These are phyloP conservation scores for Triadica sebifera DNA, from an alignment of 345 rosid species.

Conservation along the genomic window DNA sequence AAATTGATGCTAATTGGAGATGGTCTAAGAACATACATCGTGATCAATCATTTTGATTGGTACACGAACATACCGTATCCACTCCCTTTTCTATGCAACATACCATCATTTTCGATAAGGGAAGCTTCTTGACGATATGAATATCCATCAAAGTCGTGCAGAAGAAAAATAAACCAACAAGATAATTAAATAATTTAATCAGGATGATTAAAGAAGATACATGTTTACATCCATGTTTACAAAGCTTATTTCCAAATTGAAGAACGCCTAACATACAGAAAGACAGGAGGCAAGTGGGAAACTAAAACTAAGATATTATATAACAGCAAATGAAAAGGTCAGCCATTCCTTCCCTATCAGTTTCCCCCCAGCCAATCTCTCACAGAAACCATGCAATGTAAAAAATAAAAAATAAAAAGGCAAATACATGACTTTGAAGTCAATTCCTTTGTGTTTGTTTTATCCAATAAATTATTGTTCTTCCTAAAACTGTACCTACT, in stretches of 20 bases:
- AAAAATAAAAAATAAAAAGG: not conserved
- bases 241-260: slow-evolving; percentile 8
- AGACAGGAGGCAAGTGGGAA: slow-evolving; percentile 9
- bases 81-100: too few species aligned
- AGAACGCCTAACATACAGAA: slow-evolving; percentile 3
- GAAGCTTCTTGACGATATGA: not conserved
- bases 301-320: slow-evolving; percentile 4
- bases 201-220: not conserved
- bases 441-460: slow-evolving; percentile 6
- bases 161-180: too few species aligned
- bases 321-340: not conserved
- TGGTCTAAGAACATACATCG: too few species aligned
- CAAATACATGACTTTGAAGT: slow-evolving; percentile 12
- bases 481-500: slow-evolving; percentile 18
- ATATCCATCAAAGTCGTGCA: not conserved
- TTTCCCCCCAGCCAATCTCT: slow-evolving; percentile 12
- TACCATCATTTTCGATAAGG: not conserved
- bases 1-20: too few species aligned
- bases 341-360: not conserved
- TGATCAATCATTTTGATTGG: too few species aligned
- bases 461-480: slow-evolving; percentile 6
- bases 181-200: not conserved
- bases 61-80: too few species aligned
- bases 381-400: slow-evolving; percentile 5
- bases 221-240: not conserved